Base-by-base conservation (phyloP, 148 eudicot species). In the Salicornia ramosissima region DNA sequence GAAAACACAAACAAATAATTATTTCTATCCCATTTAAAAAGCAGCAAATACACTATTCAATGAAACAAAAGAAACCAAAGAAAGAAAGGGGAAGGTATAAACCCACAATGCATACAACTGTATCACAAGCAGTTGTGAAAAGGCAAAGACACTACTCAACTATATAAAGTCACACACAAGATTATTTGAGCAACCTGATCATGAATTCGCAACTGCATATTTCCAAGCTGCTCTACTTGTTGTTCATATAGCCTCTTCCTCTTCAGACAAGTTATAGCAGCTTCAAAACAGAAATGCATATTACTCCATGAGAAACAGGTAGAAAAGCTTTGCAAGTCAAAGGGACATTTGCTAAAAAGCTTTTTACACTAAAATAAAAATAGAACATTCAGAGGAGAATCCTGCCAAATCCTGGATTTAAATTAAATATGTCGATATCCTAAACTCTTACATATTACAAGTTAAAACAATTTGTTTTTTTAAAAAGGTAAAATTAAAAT, bases 171-270 rank as follows among this genome's bases (percentile, higher is more conserved):
- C 71, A 61, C 7, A 62, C 25, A 51, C 52, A 43, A n/a, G 43
- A 36, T 29, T 15, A 42, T 21, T 40, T 5, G 10, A 33, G 46
- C 43, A 76, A 81, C 96, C 92, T 90, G 96, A 79, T 90, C 97
- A 80, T 91, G 97, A 53, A 91, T 71, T 50, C 97, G 87, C 79
- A 91, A 73, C 64, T 88, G 97, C 78, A 89, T 83, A 77, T 87
- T 91, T 31, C 97, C 97, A 73, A 91, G 95, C 83, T 88, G 86
- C 76, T 91, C 96, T 66, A 89, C 51, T 83, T 89, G 88, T 62
- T 91, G 96, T 78, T 91, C 97, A 57, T 85, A 82, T 12, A 89
- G 80, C 71, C 83, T 85, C 75, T 89, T 91, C 82, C 84, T 80
- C 86, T 91, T 91, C 66, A 91, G 63, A 81, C 95, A 91, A 77